Evolutionary conservation across 306 rosid species (phyloP).

Genomic region (Lupinus albus): DNA sequence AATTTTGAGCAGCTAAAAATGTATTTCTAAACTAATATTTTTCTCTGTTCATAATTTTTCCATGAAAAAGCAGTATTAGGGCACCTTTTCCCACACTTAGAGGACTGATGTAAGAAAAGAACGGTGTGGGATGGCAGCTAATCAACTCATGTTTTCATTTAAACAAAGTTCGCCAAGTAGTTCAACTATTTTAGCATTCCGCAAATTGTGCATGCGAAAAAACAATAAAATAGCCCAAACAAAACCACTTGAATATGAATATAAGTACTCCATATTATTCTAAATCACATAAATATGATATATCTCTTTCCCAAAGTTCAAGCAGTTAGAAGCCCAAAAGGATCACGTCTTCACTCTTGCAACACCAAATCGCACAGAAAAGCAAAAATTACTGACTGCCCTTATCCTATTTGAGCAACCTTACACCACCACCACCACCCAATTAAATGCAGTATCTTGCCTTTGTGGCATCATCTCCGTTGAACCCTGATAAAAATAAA

Average conservation of each 20-base stretch:
- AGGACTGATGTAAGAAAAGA: conserved; percentile 21
- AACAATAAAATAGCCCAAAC: conserved; percentile 1
- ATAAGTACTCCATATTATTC: conserved; percentile 14
- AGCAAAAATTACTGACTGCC: neutral
- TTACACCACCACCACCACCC: neutral
- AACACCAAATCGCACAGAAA: neutral
- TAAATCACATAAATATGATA: neutral
- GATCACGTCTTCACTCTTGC: neutral
- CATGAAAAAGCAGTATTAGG: neutral
- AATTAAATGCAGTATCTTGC: neutral
- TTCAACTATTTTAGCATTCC: too few species aligned
- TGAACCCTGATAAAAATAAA: conserved; percentile 17
- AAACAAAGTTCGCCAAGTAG: too few species aligned
- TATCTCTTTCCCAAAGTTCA: conserved; percentile 14
- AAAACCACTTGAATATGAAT: neutral
- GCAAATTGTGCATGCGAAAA: neutral
- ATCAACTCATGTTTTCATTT: neutral
- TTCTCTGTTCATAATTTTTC: conserved; percentile 34
- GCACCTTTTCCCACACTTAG: conserved; percentile 25
- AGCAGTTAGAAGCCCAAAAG: conserved; percentile 22
- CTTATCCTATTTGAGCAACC: conserved; percentile 15
- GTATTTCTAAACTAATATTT: conserved; percentile 14
- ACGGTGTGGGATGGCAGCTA: neutral
- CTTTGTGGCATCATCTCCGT: conserved; percentile 21
- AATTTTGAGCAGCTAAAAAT: conserved; percentile 4